These are phyloP conservation scores for Trichoderma oligosporum DNA, from an alignment of 2,329 filamentous ascomycete genomes.

Conservation along the genomic window DNA sequence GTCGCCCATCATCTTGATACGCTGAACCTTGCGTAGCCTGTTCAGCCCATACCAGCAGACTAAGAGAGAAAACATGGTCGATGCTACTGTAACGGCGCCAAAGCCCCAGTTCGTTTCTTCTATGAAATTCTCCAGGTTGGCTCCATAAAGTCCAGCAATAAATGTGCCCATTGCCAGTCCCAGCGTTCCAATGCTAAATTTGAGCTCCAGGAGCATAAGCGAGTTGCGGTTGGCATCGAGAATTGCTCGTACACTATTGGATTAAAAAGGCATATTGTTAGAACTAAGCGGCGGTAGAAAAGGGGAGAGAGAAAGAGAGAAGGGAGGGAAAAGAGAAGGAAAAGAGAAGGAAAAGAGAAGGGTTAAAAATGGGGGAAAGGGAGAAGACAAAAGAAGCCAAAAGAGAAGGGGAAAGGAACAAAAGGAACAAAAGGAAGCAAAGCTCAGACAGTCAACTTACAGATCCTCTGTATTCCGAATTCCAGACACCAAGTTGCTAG, in stretches of 20 bases:
- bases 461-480: slow-evolving; percentile 99
- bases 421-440: neutral
- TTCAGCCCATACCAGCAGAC: slow-evolving; percentile 81
- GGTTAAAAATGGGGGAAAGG: no score
- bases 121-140: slow-evolving; percentile 98
- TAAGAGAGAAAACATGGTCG: slow-evolving; percentile 66
- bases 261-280: neutral
- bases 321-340: no score
- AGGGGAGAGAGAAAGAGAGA: no score
- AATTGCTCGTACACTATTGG: slow-evolving; percentile 82
- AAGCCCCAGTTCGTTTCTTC: slow-evolving; percentile 92
- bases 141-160: slow-evolving; percentile 96
- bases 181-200: slow-evolving; percentile 91
- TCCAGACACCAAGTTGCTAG: slow-evolving; percentile 85
- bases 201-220: slow-evolving; percentile 94
- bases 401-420: no score
- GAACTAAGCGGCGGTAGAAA: slow-evolving; percentile 4
- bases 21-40: slow-evolving; percentile 80
- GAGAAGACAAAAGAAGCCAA: no score
- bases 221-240: slow-evolving; percentile 97
- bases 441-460: slow-evolving; percentile 47
- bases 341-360: no score
- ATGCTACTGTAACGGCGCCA: slow-evolving; percentile 65
- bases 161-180: slow-evolving; percentile 94
- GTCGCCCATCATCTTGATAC: slow-evolving; percentile 72